Evolutionary conservation across 371 early-diverging fungal genomes (phyloP), one percentile per base, ranked within the genome.

Genomic region (Mucor sp.): DNA sequence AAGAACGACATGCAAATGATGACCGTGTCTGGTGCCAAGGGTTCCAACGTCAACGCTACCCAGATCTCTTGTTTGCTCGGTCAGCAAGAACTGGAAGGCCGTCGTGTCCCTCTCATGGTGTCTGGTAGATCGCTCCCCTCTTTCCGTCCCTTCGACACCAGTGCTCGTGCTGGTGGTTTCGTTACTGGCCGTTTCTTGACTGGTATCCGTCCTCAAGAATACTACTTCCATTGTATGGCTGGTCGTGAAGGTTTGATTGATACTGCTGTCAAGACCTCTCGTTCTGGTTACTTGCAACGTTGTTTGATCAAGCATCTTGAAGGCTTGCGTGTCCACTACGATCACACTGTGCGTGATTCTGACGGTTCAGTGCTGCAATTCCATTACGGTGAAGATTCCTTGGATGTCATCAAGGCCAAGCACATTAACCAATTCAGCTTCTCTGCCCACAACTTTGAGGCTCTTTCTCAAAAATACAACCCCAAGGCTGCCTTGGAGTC

Each of bases 221-320:
- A 89, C 79, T 92, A 91, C 76, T 94, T 93, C 87, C 91, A 91
- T 83, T 97, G 97, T 80, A 99, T 99, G 99, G 99, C 99, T 69
- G 99, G 99, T 75, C 97, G 99, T 84, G 99, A 99, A 90, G 99
- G 99, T 72, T 85, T 99, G 27, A 99, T 99, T 72, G 99, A 99
- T 87, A 99, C 99, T 3, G 99, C 99, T 65, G 99, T 99, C 79
- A 99, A 99, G 86, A 99, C 99, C 0, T 94, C 99, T 48, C 93
- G 98, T 75, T 99, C 99, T 11, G 99, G 99, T 50, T 99, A 99
- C 80, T 84, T 99, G 76, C 99, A 99, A 82, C 94, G 99, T 76
- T 99, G 99, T 90, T 89, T 99, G 74, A 96, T 99, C 75, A 99
- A 99, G 89, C 99, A 99, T 78, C 82, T 99, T 74, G 99, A 99